Percentiles rank a stretch among this genome's conserved stretches.
Evolutionary conservation across 176 grass and related monocot species (phyloP).

Genomic region (Lolium perenne): DNA sequence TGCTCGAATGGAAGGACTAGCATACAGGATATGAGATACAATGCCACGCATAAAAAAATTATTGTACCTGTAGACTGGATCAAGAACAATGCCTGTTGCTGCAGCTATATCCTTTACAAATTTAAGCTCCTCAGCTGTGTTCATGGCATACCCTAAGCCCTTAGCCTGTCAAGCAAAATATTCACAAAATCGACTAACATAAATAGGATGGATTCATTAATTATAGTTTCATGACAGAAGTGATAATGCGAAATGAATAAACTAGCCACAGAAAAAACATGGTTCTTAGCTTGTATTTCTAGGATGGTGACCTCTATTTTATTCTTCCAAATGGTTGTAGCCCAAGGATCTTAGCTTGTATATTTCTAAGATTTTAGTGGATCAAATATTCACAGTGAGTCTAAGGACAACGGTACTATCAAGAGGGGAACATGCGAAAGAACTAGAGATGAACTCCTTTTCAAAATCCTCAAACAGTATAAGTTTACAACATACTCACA

Average conservation of each 20-base stretch:
- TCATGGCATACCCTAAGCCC: conserved; percentile 92
- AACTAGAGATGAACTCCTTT: too few species aligned
- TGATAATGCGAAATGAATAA: not conserved
- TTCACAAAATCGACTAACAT: not conserved
- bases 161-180: conserved; percentile 61
- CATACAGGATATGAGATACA: not conserved
- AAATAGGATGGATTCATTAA: not conserved
- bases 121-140: conserved; percentile 80
- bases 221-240: not conserved
- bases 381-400: too few species aligned
- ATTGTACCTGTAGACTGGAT: conserved; percentile 55
- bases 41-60: not conserved
- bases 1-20: too few species aligned
- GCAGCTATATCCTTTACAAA: conserved; percentile 83
- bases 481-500: too few species aligned
- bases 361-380: too few species aligned
- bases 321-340: too few species aligned
- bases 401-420: too few species aligned
- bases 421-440: too few species aligned
- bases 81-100: conserved; percentile 81
- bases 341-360: too few species aligned
- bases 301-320: too few species aligned
- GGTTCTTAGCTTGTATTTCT: too few species aligned
- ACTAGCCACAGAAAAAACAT: not conserved
- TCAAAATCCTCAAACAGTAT: too few species aligned